Base-by-base conservation (phyloP, 805 yeast genomes). In the Limtongozyma cylindracea region DNA sequence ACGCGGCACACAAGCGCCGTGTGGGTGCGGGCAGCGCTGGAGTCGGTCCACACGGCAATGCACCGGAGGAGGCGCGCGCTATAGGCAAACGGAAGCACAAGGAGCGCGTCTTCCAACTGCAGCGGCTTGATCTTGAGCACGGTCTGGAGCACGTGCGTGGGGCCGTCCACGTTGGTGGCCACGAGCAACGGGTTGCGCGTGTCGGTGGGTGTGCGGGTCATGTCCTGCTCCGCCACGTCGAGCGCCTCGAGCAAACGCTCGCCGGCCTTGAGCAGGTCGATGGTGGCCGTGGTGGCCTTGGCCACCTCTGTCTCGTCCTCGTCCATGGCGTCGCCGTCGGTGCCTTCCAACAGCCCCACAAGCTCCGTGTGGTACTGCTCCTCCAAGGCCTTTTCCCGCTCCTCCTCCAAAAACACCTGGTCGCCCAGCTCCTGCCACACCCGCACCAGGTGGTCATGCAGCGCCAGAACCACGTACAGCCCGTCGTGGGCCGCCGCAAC, bases 331-430 rank as follows among this genome's bases (percentile, higher is more conserved):
- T 34, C 46, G 21, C 21, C 19, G 16, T 24, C 16, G 20, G 16
- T 9, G 35, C 31, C 45, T 35, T 77, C 92, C 20, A 78, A 45
- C 4, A 82, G 65, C 10, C 60, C 64, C 22, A 80, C 52, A 20
- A 88, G 49, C 6, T 71, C 73, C n/a, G 62, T 57, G 39, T 88
- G 96, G 38, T 82, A 78, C 25, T 69, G 49, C 42, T 82, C 93
- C 41, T 88, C 98, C 61, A 80, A 55, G 43, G 88, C 98, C 43
- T 72, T 76, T 41, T 88, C 99, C 26, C 88, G 59, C 48, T 88
- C 98, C 53, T 88, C 99, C 43, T 88, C 95, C 27, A 88, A 47
- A 40, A 88, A 88, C n/a, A 88, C 88, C 33, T 84, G 82, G 41
- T 88, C 98, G 24, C 74, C 88, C 4, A 91, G 74, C 41, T 78